Percentiles rank a stretch among this genome's conserved stretches.
phyloP scores from a whole-genome alignment of 1,284 basidiomycete genomes.

The Rhizoctonia solani region DNA sequence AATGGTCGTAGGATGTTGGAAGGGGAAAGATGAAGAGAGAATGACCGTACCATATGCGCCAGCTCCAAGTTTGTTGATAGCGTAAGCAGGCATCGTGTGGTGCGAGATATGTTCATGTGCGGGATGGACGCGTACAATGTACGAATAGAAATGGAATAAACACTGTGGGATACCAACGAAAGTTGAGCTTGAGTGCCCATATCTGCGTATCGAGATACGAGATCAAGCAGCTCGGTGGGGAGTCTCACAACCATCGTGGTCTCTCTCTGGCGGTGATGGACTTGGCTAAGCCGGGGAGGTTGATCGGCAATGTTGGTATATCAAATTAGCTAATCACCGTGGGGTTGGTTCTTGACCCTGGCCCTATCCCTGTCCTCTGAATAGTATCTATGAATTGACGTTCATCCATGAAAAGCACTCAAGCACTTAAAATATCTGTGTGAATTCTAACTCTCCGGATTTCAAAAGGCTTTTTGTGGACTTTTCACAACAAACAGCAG shows the following conservation, averaged over 20 bases:
- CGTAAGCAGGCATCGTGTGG: neutral
- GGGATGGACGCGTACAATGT: conserved; percentile 14
- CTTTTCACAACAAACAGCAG: too few relatives aligned
- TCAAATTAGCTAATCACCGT: too few relatives aligned
- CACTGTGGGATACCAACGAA: neutral
- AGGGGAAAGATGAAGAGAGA: neutral
- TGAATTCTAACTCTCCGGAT: too few relatives aligned
- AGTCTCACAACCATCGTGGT: neutral
- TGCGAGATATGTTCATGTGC: neutral
- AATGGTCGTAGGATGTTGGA: neutral
- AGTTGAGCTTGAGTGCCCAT: neutral
- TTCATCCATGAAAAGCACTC: too few relatives aligned
- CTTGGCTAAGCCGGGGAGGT: too few relatives aligned
- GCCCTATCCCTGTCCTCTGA: too few relatives aligned
- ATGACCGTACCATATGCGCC: conserved; percentile 6
- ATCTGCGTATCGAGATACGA: neutral
- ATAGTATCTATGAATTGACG: too few relatives aligned
- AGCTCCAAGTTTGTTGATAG: neutral
- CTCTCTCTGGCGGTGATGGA: neutral
- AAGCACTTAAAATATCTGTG: too few relatives aligned
- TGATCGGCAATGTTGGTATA: too few relatives aligned
- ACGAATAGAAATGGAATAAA: neutral
- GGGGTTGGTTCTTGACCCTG: too few relatives aligned
- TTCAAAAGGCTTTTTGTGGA: too few relatives aligned
- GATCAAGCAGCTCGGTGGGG: conserved; percentile 12